Evolutionary conservation across 2,329 filamentous ascomycete species (phyloP).

Genomic region (Calycina herbarum): DNA sequence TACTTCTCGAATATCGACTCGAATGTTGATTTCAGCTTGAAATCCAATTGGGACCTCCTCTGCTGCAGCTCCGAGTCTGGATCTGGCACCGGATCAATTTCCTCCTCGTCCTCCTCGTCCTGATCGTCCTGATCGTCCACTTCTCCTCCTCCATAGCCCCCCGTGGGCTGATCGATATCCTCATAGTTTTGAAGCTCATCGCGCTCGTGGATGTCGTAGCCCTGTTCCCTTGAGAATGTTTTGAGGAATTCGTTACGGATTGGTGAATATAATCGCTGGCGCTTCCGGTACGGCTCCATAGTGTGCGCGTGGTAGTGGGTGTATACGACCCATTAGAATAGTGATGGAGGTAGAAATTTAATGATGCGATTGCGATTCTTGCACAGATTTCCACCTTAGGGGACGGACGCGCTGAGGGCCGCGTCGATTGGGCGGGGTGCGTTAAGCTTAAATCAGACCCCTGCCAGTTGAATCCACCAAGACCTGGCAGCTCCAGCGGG

Average conservation of each 20-base stretch:
- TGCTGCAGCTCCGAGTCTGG: constrained; percentile 58
- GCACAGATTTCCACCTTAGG: not conserved
- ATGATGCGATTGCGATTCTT: not conserved
- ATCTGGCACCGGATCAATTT: constrained; percentile 42
- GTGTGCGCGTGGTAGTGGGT: constrained; percentile 10
- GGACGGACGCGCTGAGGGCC: not conserved
- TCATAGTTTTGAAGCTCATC: constrained; percentile 11
- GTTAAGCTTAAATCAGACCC: constrained; percentile 13
- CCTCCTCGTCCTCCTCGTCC: constrained; percentile 19
- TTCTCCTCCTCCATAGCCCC: constrained; percentile 6
- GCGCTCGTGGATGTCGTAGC: constrained; percentile 20
- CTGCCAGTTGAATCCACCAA: not conserved
- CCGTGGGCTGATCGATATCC: constrained; percentile 10
- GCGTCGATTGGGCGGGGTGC: constrained; percentile 10
- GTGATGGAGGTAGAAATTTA: not conserved
- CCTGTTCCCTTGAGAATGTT: constrained; percentile 22
- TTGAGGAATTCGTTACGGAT: constrained; percentile 20
- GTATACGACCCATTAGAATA: constrained; percentile 2
- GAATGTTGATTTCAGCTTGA: constrained; percentile 77
- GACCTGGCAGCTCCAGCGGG: not conserved
- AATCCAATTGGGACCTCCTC: constrained; percentile 62
- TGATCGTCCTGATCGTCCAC: constrained; percentile 21
- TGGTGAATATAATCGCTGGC: constrained; percentile 53
- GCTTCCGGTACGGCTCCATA: constrained; percentile 63
- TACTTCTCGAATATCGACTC: constrained; percentile 91